Percentiles rank a stretch among this genome's conserved stretches.
Evolutionary conservation across 768 basidiomycete genomes (phyloP).

Genomic region (Pisolithus albus): DNA sequence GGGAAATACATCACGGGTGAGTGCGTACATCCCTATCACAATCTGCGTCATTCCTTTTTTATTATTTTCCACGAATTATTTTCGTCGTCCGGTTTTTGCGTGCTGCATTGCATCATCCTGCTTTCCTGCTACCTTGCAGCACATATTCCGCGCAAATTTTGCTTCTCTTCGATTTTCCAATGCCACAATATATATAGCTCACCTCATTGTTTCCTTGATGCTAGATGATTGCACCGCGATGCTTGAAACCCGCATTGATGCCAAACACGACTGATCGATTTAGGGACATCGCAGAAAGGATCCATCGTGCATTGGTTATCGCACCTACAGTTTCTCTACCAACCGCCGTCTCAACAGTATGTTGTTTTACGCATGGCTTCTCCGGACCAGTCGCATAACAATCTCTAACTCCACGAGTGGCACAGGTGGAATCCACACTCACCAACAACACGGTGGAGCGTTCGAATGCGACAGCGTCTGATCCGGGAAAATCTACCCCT

Average conservation of each 20-base stretch:
- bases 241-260: neutral
- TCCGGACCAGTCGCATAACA: neutral
- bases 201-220: neutral
- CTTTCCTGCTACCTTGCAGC: neutral
- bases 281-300: constrained; percentile 51
- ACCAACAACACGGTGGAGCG: constrained; percentile 1
- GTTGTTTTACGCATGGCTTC: constrained; percentile 4
- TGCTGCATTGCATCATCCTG: neutral
- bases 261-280: constrained; percentile 30
- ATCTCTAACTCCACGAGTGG: neutral
- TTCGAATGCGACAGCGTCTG: neutral
- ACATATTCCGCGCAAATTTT: neutral
- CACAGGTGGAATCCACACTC: neutral
- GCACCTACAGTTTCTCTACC: constrained; percentile 44
- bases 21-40: neutral
- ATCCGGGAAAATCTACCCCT: constrained; percentile 5
- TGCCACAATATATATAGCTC: neutral
- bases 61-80: neutral
- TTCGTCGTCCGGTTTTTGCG: neutral
- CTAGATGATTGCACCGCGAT: neutral
- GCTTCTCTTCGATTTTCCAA: neutral
- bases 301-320: constrained; percentile 59
- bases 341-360: constrained; percentile 9
- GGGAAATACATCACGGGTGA: neutral
- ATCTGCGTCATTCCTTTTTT: neutral